Evolutionary conservation across 345 rosid genomes (phyloP), one percentile per base, ranked within the genome.

Genomic region (Turritis glabra): DNA sequence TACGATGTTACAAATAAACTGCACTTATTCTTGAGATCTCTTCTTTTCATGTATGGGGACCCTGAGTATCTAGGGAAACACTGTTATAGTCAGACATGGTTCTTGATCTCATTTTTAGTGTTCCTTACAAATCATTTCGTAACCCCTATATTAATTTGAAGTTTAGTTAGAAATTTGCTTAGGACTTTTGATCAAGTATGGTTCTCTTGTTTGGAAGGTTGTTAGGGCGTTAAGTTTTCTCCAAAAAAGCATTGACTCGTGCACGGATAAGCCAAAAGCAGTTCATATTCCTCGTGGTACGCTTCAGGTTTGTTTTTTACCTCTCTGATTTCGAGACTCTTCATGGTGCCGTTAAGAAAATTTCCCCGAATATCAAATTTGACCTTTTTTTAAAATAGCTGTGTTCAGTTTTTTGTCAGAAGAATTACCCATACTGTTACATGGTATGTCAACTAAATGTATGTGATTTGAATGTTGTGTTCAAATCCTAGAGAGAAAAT

Each of bases 261-360:
- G 83, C 76, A 50, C 38, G 33, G 71, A 84, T 55, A 85, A 84
- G 71, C 91, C 92, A 88, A 85, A 83, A 78, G 86, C 85, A 66
- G 86, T 89, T 77, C 80, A 83, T 69, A 86, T 94, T 69, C 91
- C 95, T 57, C 96, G 98, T 68, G 98, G 98, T 69, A 91, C 98
- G 30, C 97, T 94, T 74, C 97, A 94, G 97, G 98, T 94, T 77
- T 82, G 96, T 83, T 76, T 76, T 81, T 67, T 27, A 26, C 52
- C 69, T 51, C 12, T 23, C 32, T 0, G 41, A 47, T 46, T 65
- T 65, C 59, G 40, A 70, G 59, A 43, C 58, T 60, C 75, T 53
- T 60, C 46, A 5, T 43, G 25, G 23, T 43, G 56, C 18, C 1
- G 9, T n/a, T 53, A 63, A 29, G 35, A 38, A 47, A 59, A 26